Evolutionary conservation across 768 basidiomycete species (phyloP), one percentile per base, ranked within the genome.

Genomic region (Xerocomellus intermedius): DNA sequence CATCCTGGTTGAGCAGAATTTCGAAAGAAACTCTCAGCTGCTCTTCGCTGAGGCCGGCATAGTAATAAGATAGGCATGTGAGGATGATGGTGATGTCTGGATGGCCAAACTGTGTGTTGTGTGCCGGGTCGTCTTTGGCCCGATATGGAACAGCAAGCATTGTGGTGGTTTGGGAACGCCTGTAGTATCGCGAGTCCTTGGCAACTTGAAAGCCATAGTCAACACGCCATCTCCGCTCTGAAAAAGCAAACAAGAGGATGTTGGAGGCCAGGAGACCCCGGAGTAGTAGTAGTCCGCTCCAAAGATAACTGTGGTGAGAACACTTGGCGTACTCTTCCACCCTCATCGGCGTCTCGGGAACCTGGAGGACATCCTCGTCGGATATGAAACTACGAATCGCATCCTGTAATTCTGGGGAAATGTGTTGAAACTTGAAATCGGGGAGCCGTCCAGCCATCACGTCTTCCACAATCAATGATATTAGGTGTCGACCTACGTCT

Each of bases 31-130:
- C 4, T 5, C 46, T 61, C 3, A 49, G 21, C 9, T 61, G 43
- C 2, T 59, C n/a, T 26, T 38, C 2, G 8, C 1, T 48, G 10
- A 59, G 57, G 3, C 58, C 58, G 0, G n/a, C 1, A 38, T 73
- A 72, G 24, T 73, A 74, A 42, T 75, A 72, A n/a, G n/a, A n/a
- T n/a, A n/a, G n/a, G n/a, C n/a, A n/a, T 0, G 70, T 75, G 14
- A 74, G 65, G 2, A 57, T 36, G 45, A 73, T 61, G 14, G 61
- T 58, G 17, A 74, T 55, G 19, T 74, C 74, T 13, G 73, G 73
- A 33, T 75, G 74, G 14, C 67, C 68, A n/a, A 74, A 75, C 35
- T 74, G 67, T 0, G 72, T 66, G 37, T 63, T 55, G 7, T 53
- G 35, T 16, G 70, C 57, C 0, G 73, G 73, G 3, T 63, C 44